Percentiles rank a stretch among this genome's conserved stretches.
phyloP scores from a whole-genome alignment of 192 early-diverging fungal genomes.

The Podochytrium sp. region DNA sequence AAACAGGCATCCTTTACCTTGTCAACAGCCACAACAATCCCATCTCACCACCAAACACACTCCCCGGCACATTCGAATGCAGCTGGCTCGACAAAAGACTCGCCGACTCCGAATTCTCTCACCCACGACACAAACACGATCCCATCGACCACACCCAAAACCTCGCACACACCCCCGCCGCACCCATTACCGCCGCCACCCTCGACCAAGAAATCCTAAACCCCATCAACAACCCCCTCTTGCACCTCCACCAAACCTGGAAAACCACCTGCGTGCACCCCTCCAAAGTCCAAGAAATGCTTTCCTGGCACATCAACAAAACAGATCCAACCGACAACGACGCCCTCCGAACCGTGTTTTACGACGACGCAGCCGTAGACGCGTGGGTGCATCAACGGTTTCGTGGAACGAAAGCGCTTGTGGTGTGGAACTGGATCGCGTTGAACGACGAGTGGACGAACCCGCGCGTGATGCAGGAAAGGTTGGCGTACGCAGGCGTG shows the following conservation, averaged over 20 bases:
- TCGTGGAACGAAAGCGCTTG: not conserved
- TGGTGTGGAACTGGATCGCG: not conserved
- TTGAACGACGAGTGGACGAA: not conserved
- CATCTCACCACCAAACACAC: too few species aligned
- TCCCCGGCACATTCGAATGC: too few species aligned
- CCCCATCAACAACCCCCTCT: not conserved
- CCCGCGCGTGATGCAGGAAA: not conserved
- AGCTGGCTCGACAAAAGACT: too few species aligned
- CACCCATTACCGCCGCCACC: too few species aligned
- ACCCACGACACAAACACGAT: too few species aligned
- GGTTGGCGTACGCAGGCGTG: not conserved
- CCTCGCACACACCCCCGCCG: too few species aligned
- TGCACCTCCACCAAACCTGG: conserved; percentile 5
- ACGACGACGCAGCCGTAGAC: not conserved
- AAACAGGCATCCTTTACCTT: too few species aligned
- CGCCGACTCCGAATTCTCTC: too few species aligned
- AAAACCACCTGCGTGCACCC: not conserved
- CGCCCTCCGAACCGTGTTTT: not conserved
- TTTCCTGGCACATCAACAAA: not conserved
- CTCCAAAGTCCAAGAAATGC: not conserved
- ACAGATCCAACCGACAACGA: not conserved
- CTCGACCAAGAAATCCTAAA: too few species aligned
- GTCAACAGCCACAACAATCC: too few species aligned
- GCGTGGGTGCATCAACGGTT: not conserved
- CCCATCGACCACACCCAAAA: too few species aligned